A percentile compares a stretch with the other conserved stretches of the same genome.
Evolutionary conservation across 1,284 basidiomycete genomes (phyloP).

Genomic region (Fomitiporia mediterranea): DNA sequence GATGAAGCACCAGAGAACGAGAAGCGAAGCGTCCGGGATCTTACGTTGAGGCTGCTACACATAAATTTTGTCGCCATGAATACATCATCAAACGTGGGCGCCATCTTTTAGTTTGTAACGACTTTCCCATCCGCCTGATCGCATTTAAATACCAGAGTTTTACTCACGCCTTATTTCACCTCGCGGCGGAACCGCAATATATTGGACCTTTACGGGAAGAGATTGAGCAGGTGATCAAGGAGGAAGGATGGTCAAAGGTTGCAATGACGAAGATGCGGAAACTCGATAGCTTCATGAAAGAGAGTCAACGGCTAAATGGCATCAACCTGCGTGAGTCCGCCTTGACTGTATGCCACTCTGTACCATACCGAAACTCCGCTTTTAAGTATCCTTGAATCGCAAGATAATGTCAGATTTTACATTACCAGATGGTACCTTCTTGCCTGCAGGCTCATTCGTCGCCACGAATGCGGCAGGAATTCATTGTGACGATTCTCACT

Average conservation of each 20-base stretch:
- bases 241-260: slow-evolving; percentile 43
- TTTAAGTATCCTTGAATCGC: slow-evolving; percentile 31
- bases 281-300: slow-evolving; percentile 46
- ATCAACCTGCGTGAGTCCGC: slow-evolving; percentile 27
- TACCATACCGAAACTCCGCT: not conserved
- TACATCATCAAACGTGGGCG: slow-evolving; percentile 29
- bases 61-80: slow-evolving; percentile 33
- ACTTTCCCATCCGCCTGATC: not conserved
- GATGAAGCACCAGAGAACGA: slow-evolving; percentile 18
- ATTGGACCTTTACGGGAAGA: slow-evolving; percentile 40
- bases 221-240: slow-evolving; percentile 32
- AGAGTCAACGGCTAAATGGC: slow-evolving; percentile 35
- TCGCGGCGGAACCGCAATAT: slow-evolving; percentile 36
- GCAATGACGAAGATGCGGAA: slow-evolving; percentile 39
- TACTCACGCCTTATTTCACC: slow-evolving; percentile 33
- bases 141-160: slow-evolving; percentile 29
- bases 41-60: slow-evolving; percentile 26
- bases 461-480: slow-evolving; percentile 24
- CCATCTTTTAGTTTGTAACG: too few relatives aligned
- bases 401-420: slow-evolving; percentile 34
- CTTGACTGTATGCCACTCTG: not conserved
- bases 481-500: slow-evolving; percentile 28
- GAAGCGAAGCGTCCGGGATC: slow-evolving; percentile 1
- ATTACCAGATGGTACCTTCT: slow-evolving; percentile 37
- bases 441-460: slow-evolving; percentile 36